These are phyloP conservation scores for Caryopteris hybrid DNA, from an alignment of 305 asterid genomes.

Conservation along the genomic window DNA sequence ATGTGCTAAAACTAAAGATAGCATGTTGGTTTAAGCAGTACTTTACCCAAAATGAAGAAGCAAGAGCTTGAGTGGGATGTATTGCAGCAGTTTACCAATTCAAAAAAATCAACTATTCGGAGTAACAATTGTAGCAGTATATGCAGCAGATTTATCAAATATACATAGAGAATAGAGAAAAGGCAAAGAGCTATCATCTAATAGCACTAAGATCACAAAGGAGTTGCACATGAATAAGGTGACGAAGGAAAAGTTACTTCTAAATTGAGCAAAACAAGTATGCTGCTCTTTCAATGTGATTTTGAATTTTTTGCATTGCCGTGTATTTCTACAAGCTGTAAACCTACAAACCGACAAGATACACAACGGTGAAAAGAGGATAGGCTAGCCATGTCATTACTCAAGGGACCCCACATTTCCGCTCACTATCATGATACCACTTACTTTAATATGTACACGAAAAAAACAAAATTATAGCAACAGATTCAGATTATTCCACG, in stretches of 20 bases:
- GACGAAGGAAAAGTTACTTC: not conserved
- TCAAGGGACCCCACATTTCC: not conserved
- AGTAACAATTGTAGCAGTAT: not conserved
- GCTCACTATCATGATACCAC: not conserved
- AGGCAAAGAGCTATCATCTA: not conserved
- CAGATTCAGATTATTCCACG: not conserved
- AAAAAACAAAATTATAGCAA: not conserved
- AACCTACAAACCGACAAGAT: constrained; percentile 10
- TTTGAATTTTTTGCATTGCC: constrained; percentile 2
- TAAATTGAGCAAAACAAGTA: constrained; percentile 11
- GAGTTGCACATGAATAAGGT: not conserved
- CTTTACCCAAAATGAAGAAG: not conserved
- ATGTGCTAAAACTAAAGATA: constrained; percentile 14
- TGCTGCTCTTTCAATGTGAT: constrained; percentile 7
- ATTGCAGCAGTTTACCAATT: constrained; percentile 7
- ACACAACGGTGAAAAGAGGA: constrained; percentile 3
- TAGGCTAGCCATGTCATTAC: constrained; percentile 9
- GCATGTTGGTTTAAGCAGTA: not conserved
- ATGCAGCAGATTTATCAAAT: not conserved
- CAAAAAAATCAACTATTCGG: not conserved
- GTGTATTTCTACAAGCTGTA: not conserved
- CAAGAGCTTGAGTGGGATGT: constrained; percentile 4
- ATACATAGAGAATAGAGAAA: not conserved
- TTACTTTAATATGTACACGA: constrained; percentile 3
- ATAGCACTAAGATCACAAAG: not conserved